Base-by-base conservation (phyloP, 208 protist species). In the Leishmania turanica region DNA sequence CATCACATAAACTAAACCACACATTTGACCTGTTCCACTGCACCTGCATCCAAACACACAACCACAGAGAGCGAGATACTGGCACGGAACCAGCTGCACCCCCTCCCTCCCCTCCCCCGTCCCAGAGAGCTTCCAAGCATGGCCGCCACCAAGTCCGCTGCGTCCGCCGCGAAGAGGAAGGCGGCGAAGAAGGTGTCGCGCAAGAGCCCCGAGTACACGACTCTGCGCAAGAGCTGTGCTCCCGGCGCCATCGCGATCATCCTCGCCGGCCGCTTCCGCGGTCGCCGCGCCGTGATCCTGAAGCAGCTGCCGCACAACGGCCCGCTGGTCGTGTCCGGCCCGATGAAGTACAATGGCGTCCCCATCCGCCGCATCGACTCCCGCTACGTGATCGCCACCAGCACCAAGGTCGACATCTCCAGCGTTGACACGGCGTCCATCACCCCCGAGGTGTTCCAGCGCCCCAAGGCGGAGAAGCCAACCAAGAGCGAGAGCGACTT, bases 301-400 rank as follows among this genome's bases (percentile, higher is more conserved):
- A 99, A 99, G 92, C 97, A 99, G 92, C 95, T 99, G 72, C 86
- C 94, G 53, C 51, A 90, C 68, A 99, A 98, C 79, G 98, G 98
- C 80, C 92, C 99, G 7, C 92, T 99, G 13, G 94, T 99, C 66
- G 93, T 99, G 79, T 99, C 98, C 75, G 99, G 99, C 86, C 89
- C 92, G 65, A 98, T 95, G 89, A 97, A 96, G 89, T 83, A 99
- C 86, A 99, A 99, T 88, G 99, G 99, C 91, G 99, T 99, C 68
- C 99, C 99, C 60, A 92, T 99, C 62, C 96, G 98, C 74, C 97
- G 99, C 84, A 97, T 99, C 79, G 92, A 99, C 91, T 98, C 98
- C 84, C 92, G 95, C 79, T 99, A 99, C 89, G 93, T 99, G 83
- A 99, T 99, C 79, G 99, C 99, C 76, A 99, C 99, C 60, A 99